Evolutionary conservation across 306 rosid species (phyloP).

Genomic region (Neltuma alba): DNA sequence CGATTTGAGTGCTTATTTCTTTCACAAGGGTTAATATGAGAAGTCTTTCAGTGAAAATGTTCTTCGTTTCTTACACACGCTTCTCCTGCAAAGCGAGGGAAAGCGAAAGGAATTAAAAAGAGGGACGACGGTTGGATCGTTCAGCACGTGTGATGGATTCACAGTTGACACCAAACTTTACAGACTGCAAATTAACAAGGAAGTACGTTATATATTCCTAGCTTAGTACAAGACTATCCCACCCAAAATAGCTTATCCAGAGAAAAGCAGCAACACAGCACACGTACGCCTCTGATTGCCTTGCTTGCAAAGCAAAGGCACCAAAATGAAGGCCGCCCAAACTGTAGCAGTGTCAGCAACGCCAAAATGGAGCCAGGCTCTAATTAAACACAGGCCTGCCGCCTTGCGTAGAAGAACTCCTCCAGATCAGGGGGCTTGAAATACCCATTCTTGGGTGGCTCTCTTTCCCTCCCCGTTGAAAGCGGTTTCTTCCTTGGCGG

Average conservation of each 20-base stretch:
- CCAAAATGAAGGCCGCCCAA: neutral
- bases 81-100: too few relatives aligned
- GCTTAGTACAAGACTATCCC: neutral
- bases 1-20: too few relatives aligned
- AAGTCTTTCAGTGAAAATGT: too few relatives aligned
- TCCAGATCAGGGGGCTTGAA: slow-evolving; percentile 63
- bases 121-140: neutral
- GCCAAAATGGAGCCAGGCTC: too few relatives aligned
- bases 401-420: slow-evolving; percentile 43
- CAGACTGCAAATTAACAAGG: neutral
- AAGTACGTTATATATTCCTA: neutral
- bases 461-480: slow-evolving; percentile 33
- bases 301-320: neutral
- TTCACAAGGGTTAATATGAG: too few relatives aligned
- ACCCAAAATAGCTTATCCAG: neutral
- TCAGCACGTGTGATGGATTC: neutral
- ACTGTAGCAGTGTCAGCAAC: too few relatives aligned
- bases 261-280: neutral
- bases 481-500: slow-evolving; percentile 69
- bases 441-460: slow-evolving; percentile 51
- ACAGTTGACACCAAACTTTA: neutral
- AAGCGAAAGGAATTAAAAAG: neutral
- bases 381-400: slow-evolving; percentile 33
- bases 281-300: neutral
- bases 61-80: too few relatives aligned